Percentiles rank a stretch among this genome's conserved stretches.
Evolutionary conservation across 73 alveolate genomes (phyloP).

Genomic region (Paraurostyla sp.): DNA sequence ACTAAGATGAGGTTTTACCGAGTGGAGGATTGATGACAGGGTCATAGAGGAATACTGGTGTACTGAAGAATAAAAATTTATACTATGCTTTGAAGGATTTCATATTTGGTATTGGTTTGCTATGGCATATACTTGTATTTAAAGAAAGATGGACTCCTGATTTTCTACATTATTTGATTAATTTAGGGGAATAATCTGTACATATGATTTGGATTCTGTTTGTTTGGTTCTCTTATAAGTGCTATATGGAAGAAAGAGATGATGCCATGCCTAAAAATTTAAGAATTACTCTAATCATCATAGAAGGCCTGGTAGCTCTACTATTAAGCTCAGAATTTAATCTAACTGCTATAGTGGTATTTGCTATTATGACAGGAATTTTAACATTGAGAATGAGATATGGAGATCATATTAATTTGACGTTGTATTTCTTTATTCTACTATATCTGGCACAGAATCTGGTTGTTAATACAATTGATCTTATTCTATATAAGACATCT

Average conservation of each 20-base stretch:
- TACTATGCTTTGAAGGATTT: background rate
- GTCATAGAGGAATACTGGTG: background rate
- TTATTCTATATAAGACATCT: background rate
- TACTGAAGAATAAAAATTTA: background rate
- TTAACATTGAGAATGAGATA: background rate
- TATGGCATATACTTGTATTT: background rate
- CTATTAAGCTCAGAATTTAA: background rate
- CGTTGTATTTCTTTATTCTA: background rate
- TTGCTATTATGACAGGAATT: background rate
- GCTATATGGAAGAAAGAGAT: background rate
- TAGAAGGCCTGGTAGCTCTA: background rate
- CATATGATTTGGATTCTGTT: constrained; percentile 25
- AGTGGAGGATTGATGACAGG: constrained; percentile 3
- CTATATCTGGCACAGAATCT: constrained; percentile 27
- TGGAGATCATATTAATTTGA: background rate
- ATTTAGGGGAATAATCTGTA: background rate
- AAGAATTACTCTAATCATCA: background rate
- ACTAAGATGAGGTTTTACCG: constrained; percentile 38
- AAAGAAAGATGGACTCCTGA: constrained; percentile 57
- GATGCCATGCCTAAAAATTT: background rate
- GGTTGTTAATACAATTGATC: constrained; percentile 42
- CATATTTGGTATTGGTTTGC: background rate
- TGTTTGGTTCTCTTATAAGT: constrained; percentile 32
- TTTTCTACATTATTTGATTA: constrained; percentile 44
- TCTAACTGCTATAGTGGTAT: background rate